phyloP scores from a whole-genome alignment of 208 protist genomes.

The Balamuthia mandrillaris region DNA sequence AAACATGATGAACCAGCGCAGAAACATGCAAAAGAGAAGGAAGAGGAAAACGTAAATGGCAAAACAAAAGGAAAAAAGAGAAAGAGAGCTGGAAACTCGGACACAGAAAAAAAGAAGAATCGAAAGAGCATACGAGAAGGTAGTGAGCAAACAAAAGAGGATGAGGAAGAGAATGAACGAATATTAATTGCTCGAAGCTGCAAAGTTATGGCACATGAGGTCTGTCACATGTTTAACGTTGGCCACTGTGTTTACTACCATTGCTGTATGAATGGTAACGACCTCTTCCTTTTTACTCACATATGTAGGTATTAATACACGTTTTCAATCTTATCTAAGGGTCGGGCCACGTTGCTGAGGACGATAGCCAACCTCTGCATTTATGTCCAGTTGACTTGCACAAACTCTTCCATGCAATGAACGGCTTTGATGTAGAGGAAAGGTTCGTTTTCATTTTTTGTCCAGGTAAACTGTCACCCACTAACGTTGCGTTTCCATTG shows the following conservation, averaged over 20 bases:
- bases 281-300: not conserved
- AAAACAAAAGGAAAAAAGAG: not conserved
- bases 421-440: not conserved
- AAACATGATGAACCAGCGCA: not conserved
- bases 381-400: not conserved
- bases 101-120: not conserved
- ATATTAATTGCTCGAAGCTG: not conserved
- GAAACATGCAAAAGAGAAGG: not conserved
- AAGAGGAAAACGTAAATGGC: not conserved
- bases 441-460: not conserved
- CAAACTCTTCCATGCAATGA: not conserved
- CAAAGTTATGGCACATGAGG: slow-evolving; percentile 25
- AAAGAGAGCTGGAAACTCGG: not conserved
- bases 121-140: too few relatives aligned
- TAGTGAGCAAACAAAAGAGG: not conserved
- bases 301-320: too few relatives aligned
- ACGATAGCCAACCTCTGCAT: not conserved
- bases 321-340: too few relatives aligned
- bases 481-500: too few relatives aligned
- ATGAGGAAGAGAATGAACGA: not conserved
- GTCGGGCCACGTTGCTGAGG: not conserved
- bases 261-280: slow-evolving; percentile 3
- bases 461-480: not conserved
- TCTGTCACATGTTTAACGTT: slow-evolving; percentile 16
- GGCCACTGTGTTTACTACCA: slow-evolving; percentile 11